Evolutionary conservation across 257 asterid species (phyloP), one percentile per base, ranked within the genome.

Genomic region (Solanum lycopersicoides): DNA sequence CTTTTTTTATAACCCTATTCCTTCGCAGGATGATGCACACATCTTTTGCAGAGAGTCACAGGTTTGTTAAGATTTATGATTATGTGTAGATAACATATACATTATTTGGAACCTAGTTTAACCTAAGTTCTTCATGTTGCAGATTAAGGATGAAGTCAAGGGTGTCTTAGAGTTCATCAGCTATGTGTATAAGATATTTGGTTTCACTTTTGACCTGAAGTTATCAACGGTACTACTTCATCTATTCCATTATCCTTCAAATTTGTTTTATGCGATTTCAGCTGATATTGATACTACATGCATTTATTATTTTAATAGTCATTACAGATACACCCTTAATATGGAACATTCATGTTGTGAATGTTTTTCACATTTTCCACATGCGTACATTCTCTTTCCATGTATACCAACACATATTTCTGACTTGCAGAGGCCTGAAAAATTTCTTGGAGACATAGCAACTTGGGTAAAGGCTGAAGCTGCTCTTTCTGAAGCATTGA

Each of bases 11-110:
- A 68, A 68, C 71, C 86, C 85, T 68, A 12, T 89, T 39, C 66
- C 92, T 76, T 87, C 86, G 77, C 98, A 97, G 99, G 99, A 97
- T 93, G 99, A 97, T 91, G 98, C 99, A 77, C 99, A 97, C 90
- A 97, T 97, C 90, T 96, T 97, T 92, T 97, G 99, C 95, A 92
- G 98, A 93, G 99, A 97, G 92, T 93, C 97, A 87, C 99, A 97
- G 91, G 99, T 96, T 89, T 88, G 93, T 86, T 83, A 2, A 53
- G 45, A 41, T 86, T 65, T 85, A 89, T 68, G 34, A 89, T 63
- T 87, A 84, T 66, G 72, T 39, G 87, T 76, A 84, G 32, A 39
- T 50, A 25, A 69, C 41, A 32, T 69, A 32, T 71, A 60, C 50
- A 86, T 84, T 28, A 30, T 35, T 45, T 25, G 25, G 45, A 77